phyloP scores from a whole-genome alignment of 1,284 basidiomycete genomes.

The Neonothopanus nambi region DNA sequence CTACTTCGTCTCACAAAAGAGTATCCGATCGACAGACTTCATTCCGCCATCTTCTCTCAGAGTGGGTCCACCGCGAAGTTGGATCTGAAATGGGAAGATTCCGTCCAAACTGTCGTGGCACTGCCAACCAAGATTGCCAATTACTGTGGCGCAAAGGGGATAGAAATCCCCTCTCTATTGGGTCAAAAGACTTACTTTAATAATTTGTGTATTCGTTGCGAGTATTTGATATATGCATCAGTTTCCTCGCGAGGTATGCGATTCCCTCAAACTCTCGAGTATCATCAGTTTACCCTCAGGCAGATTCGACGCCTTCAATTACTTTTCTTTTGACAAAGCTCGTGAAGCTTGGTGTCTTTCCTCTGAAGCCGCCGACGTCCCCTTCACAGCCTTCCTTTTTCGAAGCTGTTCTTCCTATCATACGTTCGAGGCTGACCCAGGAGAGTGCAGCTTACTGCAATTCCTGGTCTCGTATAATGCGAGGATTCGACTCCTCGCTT shows the following conservation, averaged over 20 bases:
- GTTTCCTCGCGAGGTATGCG: slow-evolving; percentile 6
- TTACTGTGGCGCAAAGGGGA: slow-evolving; percentile 38
- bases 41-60: slow-evolving; percentile 46
- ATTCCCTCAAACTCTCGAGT: slow-evolving; percentile 23
- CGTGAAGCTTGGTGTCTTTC: slow-evolving; percentile 65
- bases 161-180: slow-evolving; percentile 44
- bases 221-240: slow-evolving; percentile 42
- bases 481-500: slow-evolving; percentile 50
- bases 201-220: slow-evolving; percentile 53
- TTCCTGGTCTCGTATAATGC: slow-evolving; percentile 52
- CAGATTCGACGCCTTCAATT: slow-evolving; percentile 38
- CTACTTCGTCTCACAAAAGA: slow-evolving; percentile 54
- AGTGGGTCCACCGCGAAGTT: slow-evolving; percentile 28
- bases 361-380: slow-evolving; percentile 41
- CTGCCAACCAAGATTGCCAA: slow-evolving; percentile 74
- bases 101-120: slow-evolving; percentile 56
- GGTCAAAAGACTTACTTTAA: slow-evolving; percentile 56
- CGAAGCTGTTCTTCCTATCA: slow-evolving; percentile 43
- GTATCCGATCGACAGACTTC: slow-evolving; percentile 72
- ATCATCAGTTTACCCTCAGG: neutral
- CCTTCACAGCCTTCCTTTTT: slow-evolving; percentile 71
- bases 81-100: slow-evolving; percentile 65
- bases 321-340: slow-evolving; percentile 65
- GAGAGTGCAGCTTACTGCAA: slow-evolving; percentile 38
- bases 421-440: slow-evolving; percentile 43